Conservation (phyloP, 2,329 filamentous ascomycete genomes). For the Apiospora arundinis region DNA sequence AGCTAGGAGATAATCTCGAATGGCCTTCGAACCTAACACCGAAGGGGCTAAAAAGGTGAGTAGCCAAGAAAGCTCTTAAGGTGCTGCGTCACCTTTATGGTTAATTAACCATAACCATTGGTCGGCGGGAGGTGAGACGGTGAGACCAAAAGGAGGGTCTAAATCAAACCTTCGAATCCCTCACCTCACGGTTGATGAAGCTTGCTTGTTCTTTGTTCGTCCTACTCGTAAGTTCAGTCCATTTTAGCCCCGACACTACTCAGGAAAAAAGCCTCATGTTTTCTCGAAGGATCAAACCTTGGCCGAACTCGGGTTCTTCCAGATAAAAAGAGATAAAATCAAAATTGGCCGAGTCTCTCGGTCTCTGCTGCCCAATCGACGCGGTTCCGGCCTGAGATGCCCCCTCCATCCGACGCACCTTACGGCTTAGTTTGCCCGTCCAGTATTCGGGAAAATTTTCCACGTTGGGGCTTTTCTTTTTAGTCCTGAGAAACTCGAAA, state of each 20-base stretch:
- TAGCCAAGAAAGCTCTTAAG: slow-evolving; percentile 13
- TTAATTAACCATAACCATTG: slow-evolving; percentile 19
- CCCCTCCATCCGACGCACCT: slow-evolving; percentile 11
- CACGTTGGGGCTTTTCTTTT: neutral
- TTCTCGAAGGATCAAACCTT: neutral
- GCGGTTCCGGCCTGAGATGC: slow-evolving; percentile 23
- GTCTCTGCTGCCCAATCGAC: slow-evolving; percentile 28
- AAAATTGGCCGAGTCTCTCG: slow-evolving; percentile 15
- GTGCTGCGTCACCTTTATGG: slow-evolving; percentile 19
- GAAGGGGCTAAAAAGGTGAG: slow-evolving; percentile 30
- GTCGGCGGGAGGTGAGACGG: slow-evolving; percentile 17
- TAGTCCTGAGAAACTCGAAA: slow-evolving; percentile 12
- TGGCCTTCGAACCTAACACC: slow-evolving; percentile 29
- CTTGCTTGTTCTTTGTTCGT: slow-evolving; percentile 4
- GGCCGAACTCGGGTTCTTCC: slow-evolving; percentile 5
- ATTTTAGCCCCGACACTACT: slow-evolving; percentile 13
- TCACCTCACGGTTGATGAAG: slow-evolving; percentile 4
- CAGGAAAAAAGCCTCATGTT: neutral
- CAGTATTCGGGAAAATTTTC: slow-evolving; percentile 27
- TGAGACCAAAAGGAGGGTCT: slow-evolving; percentile 16
- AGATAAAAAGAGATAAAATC: slow-evolving; percentile 1
- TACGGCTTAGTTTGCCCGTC: slow-evolving; percentile 21
- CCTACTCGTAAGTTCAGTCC: slow-evolving; percentile 10
- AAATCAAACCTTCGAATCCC: slow-evolving; percentile 21
- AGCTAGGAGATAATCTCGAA: slow-evolving; percentile 19